Conservation (phyloP, 2,329 filamentous ascomycete genomes). For the Coniochaeta pulveracea region DNA sequence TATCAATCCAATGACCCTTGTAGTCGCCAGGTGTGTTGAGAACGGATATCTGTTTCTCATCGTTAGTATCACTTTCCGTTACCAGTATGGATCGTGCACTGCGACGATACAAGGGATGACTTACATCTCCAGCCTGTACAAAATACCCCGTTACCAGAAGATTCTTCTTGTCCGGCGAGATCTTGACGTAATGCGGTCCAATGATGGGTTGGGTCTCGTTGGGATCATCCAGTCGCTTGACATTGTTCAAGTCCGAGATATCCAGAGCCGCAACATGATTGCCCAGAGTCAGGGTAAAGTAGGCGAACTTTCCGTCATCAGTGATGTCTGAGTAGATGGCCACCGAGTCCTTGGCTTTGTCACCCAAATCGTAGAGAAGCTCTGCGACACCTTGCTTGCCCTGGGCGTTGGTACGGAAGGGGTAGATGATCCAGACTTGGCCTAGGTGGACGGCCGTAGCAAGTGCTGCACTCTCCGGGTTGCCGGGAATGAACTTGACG, state of each 20-base stretch:
- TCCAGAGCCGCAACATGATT: conserved; percentile 53
- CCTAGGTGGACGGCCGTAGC: conserved; percentile 49
- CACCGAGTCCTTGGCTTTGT: conserved; percentile 39
- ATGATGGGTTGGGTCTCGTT: conserved; percentile 46
- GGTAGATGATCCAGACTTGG: conserved; percentile 56
- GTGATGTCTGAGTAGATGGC: conserved; percentile 52
- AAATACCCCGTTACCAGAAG: conserved; percentile 56
- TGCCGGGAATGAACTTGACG: conserved; percentile 53
- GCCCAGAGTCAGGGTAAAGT: conserved; percentile 48
- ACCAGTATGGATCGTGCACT: background rate
- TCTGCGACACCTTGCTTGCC: conserved; percentile 47
- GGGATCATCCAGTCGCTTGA: conserved; percentile 50
- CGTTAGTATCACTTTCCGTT: background rate
- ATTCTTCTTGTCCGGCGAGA: conserved; percentile 53
- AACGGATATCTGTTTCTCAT: conserved; percentile 31
- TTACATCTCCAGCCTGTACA: conserved; percentile 44
- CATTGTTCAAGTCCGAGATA: conserved; percentile 47
- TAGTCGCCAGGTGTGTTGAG: conserved; percentile 51
- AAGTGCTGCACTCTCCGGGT: conserved; percentile 44
- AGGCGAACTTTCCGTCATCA: conserved; percentile 44
- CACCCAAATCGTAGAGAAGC: conserved; percentile 45
- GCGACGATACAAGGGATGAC: conserved; percentile 3
- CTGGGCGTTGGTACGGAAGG: conserved; percentile 39
- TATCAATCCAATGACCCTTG: conserved; percentile 52
- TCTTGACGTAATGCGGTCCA: conserved; percentile 53